These are phyloP conservation scores for Coemansia sp. DNA, from an alignment of 192 early-diverging fungal genomes.

Conservation along the genomic window DNA sequence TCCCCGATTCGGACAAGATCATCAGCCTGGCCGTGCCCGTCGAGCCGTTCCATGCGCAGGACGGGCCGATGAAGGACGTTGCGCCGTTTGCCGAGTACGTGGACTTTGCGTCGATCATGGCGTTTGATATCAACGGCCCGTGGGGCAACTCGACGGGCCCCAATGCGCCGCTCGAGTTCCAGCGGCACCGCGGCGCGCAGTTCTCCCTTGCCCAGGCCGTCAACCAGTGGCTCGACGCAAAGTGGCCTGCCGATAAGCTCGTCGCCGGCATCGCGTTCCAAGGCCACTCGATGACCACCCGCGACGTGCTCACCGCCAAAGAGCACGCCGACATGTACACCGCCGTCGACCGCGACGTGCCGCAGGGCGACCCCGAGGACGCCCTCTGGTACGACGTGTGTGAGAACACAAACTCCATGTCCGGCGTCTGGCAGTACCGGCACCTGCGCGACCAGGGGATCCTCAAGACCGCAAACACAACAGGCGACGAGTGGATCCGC, in stretches of 20 bases:
- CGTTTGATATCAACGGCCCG: slow-evolving; percentile 63
- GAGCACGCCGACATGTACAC: slow-evolving; percentile 44
- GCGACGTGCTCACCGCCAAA: slow-evolving; percentile 45
- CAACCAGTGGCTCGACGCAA: slow-evolving; percentile 57
- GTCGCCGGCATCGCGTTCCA: slow-evolving; percentile 61
- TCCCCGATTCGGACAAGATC: slow-evolving; percentile 46
- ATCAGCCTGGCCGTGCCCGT: slow-evolving; percentile 65
- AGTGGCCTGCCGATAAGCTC: slow-evolving; percentile 63
- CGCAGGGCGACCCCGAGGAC: slow-evolving; percentile 57
- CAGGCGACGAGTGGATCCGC: slow-evolving; percentile 57
- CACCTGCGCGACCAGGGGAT: slow-evolving; percentile 59
- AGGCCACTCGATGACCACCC: slow-evolving; percentile 55
- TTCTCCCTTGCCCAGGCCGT: slow-evolving; percentile 53
- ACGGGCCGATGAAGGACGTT: slow-evolving; percentile 57
- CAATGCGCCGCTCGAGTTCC: slow-evolving; percentile 56
- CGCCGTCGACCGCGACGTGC: slow-evolving; percentile 37
- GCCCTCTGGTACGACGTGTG: slow-evolving; percentile 50
- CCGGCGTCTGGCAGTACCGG: slow-evolving; percentile 63
- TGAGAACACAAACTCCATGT: slow-evolving; percentile 43
- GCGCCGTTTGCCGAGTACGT: slow-evolving; percentile 61
- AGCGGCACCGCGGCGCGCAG: slow-evolving; percentile 29
- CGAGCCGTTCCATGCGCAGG: slow-evolving; percentile 56
- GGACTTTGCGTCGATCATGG: slow-evolving; percentile 66
- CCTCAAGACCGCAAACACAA: slow-evolving; percentile 31
- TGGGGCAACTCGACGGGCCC: slow-evolving; percentile 62